Evolutionary conservation across 371 early-diverging fungal species (phyloP), one percentile per base, ranked within the genome.

Genomic region (Apophysomyces sp.): DNA sequence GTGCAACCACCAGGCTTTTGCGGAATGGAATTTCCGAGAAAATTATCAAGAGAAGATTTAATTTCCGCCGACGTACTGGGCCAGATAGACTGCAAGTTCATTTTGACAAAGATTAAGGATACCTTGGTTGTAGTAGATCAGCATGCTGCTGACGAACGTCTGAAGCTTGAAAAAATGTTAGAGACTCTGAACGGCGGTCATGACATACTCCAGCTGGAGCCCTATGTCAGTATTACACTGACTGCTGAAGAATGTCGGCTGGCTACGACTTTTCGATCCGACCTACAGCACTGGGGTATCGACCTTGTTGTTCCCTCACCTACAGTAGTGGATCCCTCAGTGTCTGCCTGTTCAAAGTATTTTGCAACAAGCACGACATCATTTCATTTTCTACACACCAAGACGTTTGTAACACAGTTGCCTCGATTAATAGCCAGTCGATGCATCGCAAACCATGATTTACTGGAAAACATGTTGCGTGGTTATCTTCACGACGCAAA

Each of bases 71-170:
- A 63, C 26, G 83, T 89, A 12, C 68, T 92, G 37, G 81, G 80
- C 0, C 93, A 92, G 69, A 68, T 88, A 2, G 93, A 92, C 40
- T 32, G 58, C 28, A 91, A 92, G 64, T 92, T 85, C 53, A 89
- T 92, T 37, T 63, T 80, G 0, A 68, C 83, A 29, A 67, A 66
- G 32, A 52, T 82, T 32, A 41, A 61, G 7, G n/a, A 57, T 16
- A 52, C 73, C 1, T 31, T 89, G 3, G 69, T 92, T 0, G 66
- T 91, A 29, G 77, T 93, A 18, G 94, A 94, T 64, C 94, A 94
- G 59, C 94, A 94, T 77, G 94, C 94, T 15, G 92, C 90, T 2
- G 91, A 94, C 68, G 94, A 94, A 63, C 81, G 94, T 2, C 77
- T 93, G 5, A 72, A 85, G 11, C 70, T 94, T 36, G 94, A 94